A percentile compares a stretch with the other conserved stretches of the same genome.
Evolutionary conservation across 768 basidiomycete genomes (phyloP).

Genomic region (Mycena epipterygia): DNA sequence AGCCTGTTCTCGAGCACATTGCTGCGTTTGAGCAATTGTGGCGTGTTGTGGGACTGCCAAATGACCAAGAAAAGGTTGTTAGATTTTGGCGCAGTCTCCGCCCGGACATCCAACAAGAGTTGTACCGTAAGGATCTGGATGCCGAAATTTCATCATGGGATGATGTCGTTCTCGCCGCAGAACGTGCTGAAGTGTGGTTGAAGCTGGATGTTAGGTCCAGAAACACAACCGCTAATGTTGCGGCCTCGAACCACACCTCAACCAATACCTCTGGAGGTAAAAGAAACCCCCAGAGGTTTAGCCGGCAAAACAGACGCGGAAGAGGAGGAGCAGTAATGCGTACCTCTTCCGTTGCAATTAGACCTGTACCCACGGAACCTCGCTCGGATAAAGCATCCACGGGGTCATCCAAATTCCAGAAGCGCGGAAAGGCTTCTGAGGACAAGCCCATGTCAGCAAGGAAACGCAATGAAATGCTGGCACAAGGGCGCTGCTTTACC

Average conservation of each 20-base stretch:
- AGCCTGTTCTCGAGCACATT: constrained; percentile 37
- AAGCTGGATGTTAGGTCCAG: too few species aligned
- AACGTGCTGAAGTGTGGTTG: constrained; percentile 18
- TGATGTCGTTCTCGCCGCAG: constrained; percentile 42
- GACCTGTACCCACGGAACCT: too few species aligned
- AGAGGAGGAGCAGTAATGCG: too few species aligned
- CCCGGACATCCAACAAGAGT: constrained; percentile 39
- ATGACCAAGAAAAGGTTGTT: constrained; percentile 35
- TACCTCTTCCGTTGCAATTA: too few species aligned
- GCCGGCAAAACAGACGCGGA: too few species aligned
- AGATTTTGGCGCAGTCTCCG: constrained; percentile 42
- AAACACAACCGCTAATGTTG: too few species aligned
- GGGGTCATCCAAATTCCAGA: background rate
- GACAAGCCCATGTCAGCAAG: background rate
- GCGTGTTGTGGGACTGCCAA: constrained; percentile 34
- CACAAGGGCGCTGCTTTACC: constrained; percentile 43
- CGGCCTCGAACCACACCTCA: too few species aligned
- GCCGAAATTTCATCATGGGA: constrained; percentile 25
- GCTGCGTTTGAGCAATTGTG: constrained; percentile 38
- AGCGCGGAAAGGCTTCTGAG: too few species aligned
- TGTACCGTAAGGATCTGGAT: constrained; percentile 36
- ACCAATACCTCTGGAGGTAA: too few species aligned
- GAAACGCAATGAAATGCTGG: constrained; percentile 26
- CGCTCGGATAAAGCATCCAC: background rate
- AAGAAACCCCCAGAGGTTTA: too few species aligned